Evolutionary conservation across 1,284 basidiomycete species (phyloP).

Genomic region (Ustilago shanxiensis): DNA sequence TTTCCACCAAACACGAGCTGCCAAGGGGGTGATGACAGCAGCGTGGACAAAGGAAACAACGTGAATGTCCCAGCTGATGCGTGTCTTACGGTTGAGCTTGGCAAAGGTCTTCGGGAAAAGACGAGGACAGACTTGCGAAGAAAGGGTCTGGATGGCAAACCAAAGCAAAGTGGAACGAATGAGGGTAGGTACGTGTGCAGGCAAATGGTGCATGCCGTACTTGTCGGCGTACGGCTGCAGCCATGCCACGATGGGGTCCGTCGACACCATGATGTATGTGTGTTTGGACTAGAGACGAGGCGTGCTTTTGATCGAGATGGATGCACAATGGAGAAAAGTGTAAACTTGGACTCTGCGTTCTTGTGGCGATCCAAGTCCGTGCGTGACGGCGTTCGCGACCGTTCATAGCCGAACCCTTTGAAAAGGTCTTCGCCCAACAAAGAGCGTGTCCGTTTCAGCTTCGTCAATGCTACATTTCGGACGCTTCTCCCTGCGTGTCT

Average conservation of each 20-base stretch:
- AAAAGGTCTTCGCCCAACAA: neutral
- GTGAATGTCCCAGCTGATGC: slow-evolving; percentile 70
- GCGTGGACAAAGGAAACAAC: slow-evolving; percentile 67
- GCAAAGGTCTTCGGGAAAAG: slow-evolving; percentile 67
- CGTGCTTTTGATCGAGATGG: neutral
- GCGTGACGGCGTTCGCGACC: neutral
- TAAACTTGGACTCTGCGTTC: neutral
- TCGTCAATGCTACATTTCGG: neutral
- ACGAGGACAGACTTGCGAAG: slow-evolving; percentile 56
- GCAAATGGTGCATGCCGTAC: slow-evolving; percentile 60
- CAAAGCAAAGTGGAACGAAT: slow-evolving; percentile 64
- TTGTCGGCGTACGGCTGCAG: slow-evolving; percentile 54
- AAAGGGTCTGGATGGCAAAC: slow-evolving; percentile 66
- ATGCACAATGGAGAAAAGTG: neutral
- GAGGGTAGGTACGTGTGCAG: slow-evolving; percentile 61
- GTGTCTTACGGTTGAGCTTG: slow-evolving; percentile 57
- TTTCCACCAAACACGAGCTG: slow-evolving; percentile 55
- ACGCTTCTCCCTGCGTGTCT: neutral
- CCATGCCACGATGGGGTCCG: slow-evolving; percentile 39
- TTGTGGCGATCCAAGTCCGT: neutral
- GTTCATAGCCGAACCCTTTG: neutral
- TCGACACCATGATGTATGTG: neutral
- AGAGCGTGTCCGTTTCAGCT: neutral
- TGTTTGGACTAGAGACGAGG: neutral
- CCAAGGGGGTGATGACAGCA: slow-evolving; percentile 57